Conservation (phyloP, 352 stramenopile species). For the Phytophthora uliginosa region DNA sequence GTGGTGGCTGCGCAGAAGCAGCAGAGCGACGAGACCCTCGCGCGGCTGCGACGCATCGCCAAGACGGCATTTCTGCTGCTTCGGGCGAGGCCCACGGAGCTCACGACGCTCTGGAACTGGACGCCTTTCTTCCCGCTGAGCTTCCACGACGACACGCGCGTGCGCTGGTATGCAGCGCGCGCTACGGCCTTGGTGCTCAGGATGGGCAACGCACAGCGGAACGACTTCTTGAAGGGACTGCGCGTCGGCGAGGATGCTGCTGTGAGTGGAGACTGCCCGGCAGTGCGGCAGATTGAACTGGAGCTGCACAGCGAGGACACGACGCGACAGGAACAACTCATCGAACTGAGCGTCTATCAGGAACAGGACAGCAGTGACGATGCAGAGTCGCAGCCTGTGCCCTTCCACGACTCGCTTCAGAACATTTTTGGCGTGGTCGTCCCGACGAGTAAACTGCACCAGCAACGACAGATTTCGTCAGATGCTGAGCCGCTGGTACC, state of each 20-base stretch:
- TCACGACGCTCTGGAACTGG: slow-evolving; percentile 84
- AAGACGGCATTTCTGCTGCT: slow-evolving; percentile 71
- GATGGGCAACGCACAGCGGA: slow-evolving; percentile 78
- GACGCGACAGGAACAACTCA: slow-evolving; percentile 57
- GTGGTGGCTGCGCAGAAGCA: slow-evolving; percentile 46
- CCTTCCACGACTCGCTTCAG: slow-evolving; percentile 79
- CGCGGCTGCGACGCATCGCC: slow-evolving; percentile 66
- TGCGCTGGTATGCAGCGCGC: slow-evolving; percentile 75
- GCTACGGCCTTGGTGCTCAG: slow-evolving; percentile 69
- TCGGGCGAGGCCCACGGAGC: slow-evolving; percentile 56
- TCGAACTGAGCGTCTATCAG: slow-evolving; percentile 47
- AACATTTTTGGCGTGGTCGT: slow-evolving; percentile 90
- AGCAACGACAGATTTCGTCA: slow-evolving; percentile 18
- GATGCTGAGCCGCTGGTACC: slow-evolving; percentile 58
- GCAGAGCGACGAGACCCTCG: slow-evolving; percentile 36
- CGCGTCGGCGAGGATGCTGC: slow-evolving; percentile 58
- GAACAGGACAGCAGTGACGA: slow-evolving; percentile 15
- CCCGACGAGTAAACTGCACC: slow-evolving; percentile 60
- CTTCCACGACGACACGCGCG: slow-evolving; percentile 66
- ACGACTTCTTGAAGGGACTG: slow-evolving; percentile 68
- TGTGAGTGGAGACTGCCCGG: slow-evolving; percentile 40
- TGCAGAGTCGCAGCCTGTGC: slow-evolving; percentile 23
- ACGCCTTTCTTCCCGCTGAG: slow-evolving; percentile 83
- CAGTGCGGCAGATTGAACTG: slow-evolving; percentile 67
- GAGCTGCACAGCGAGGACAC: slow-evolving; percentile 60